phyloP scores from a whole-genome alignment of 768 basidiomycete species.

The Boletus subcaerulescens region DNA sequence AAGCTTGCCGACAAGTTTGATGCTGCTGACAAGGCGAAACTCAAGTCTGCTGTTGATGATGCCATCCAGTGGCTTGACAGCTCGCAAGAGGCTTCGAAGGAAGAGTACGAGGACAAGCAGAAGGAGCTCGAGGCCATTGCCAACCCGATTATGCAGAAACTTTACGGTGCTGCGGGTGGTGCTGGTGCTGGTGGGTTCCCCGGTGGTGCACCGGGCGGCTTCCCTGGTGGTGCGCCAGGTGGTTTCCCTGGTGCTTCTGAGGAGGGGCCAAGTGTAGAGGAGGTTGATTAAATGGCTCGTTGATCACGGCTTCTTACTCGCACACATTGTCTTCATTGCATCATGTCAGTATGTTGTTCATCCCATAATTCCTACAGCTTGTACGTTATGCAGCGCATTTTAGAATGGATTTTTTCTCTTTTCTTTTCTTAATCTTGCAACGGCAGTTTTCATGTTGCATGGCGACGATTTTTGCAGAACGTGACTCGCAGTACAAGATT shows the following conservation, averaged over 20 bases:
- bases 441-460: no score
- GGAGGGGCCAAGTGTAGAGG: conserved; percentile 89
- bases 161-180: conserved; percentile 58
- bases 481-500: no score
- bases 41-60: conserved; percentile 78
- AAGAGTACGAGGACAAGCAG: conserved; percentile 90
- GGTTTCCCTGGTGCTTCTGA: conserved; percentile 68
- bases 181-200: conserved; percentile 50
- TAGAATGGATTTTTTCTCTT: conserved; percentile 22
- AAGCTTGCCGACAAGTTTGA: conserved; percentile 89
- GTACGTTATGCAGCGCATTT: conserved; percentile 31
- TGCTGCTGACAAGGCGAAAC: conserved; percentile 77
- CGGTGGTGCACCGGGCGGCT: conserved; percentile 53
- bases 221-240: conserved; percentile 62
- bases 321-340: conserved; percentile 27
- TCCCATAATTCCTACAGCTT: conserved; percentile 27
- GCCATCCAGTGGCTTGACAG: conserved; percentile 81
- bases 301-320: conserved; percentile 16
- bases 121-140: conserved; percentile 89
- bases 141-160: conserved; percentile 69
- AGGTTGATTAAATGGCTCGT: conserved; percentile 65
- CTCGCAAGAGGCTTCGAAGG: conserved; percentile 88
- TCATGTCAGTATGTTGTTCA: conserved; percentile 29
- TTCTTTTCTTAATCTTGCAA: background rate
- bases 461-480: no score